Percentiles rank a stretch among this genome's conserved stretches.
Evolutionary conservation across 2,329 filamentous ascomycete species (phyloP).

Genomic region (Trichoderma koningii): DNA sequence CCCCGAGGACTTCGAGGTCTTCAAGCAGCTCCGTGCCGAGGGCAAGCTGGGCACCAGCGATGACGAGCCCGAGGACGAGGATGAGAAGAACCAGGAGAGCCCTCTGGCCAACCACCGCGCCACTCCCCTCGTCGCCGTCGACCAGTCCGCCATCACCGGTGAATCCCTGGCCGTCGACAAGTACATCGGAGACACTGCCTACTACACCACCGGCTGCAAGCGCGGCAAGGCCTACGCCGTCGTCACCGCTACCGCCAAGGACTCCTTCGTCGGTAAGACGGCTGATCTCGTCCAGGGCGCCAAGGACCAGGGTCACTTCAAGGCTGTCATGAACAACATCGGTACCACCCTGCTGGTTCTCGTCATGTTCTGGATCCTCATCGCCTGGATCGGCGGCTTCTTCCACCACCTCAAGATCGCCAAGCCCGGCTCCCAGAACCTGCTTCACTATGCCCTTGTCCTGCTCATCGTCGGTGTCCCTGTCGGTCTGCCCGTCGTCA

Average conservation of each 20-base stretch:
- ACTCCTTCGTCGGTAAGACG: constrained; percentile 86
- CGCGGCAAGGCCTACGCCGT: constrained; percentile 84
- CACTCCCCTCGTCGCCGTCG: constrained; percentile 50
- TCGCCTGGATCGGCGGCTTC: constrained; percentile 86
- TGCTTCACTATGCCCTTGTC: constrained; percentile 81
- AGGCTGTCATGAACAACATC: constrained; percentile 85
- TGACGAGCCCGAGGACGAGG: constrained; percentile 10
- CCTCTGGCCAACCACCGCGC: constrained; percentile 16
- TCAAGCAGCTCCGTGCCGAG: constrained; percentile 25
- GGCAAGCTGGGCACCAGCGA: constrained; percentile 23
- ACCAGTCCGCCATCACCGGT: constrained; percentile 89
- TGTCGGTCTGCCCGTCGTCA: constrained; percentile 89
- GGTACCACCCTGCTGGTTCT: constrained; percentile 77
- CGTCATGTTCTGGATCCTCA: constrained; percentile 75
- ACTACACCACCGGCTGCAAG: constrained; percentile 85
- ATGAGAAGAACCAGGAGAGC: constrained; percentile 21
- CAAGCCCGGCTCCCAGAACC: constrained; percentile 43
- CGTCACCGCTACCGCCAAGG: constrained; percentile 81
- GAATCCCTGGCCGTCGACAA: constrained; percentile 92
- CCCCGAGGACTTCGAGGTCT: constrained; percentile 56
- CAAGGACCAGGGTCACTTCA: constrained; percentile 80
- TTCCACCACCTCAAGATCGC: constrained; percentile 84
- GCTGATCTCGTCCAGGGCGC: constrained; percentile 81
- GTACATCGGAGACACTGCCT: constrained; percentile 78
- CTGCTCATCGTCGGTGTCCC: constrained; percentile 92